phyloP scores from a whole-genome alignment of 345 rosid species.

The Laguncularia racemosa region DNA sequence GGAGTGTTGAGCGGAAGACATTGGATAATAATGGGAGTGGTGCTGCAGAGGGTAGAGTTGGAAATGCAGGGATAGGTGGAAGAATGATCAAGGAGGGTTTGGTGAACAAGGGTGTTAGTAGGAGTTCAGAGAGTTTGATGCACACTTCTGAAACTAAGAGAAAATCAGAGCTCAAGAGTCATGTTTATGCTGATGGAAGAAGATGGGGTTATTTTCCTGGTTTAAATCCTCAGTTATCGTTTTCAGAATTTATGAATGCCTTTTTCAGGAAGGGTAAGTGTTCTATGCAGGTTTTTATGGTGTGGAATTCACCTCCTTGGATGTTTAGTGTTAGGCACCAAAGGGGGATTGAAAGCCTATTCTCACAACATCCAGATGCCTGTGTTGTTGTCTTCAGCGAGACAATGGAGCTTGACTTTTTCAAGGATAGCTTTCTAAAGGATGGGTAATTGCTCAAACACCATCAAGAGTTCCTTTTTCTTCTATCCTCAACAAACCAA shows the following conservation, averaged over 20 bases:
- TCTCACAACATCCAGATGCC: slow-evolving; percentile 64
- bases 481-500: too few relatives aligned
- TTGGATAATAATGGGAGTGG: slow-evolving; percentile 25
- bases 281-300: slow-evolving; percentile 65
- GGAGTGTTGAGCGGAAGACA: slow-evolving; percentile 48
- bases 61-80: slow-evolving; percentile 12
- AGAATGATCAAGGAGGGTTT: background rate
- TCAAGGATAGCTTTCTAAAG: slow-evolving; percentile 70
- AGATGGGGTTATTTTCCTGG: slow-evolving; percentile 96
- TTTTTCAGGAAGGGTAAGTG: slow-evolving; percentile 59
- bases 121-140: background rate
- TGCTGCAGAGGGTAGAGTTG: background rate
- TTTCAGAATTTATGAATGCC: slow-evolving; percentile 59
- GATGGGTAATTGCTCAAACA: slow-evolving; percentile 52
- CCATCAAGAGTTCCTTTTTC: too few relatives aligned
- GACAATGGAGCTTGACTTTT: slow-evolving; percentile 85
- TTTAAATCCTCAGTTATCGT: slow-evolving; percentile 53
- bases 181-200: slow-evolving; percentile 77
- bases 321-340: slow-evolving; percentile 85
- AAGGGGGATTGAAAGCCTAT: slow-evolving; percentile 89
- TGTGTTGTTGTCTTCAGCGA: slow-evolving; percentile 81
- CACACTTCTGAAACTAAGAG: slow-evolving; percentile 12
- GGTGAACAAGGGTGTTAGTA: slow-evolving; percentile 1
- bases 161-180: slow-evolving; percentile 36
- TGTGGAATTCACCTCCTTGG: slow-evolving; percentile 97